These are phyloP conservation scores for Fusarium papillatum DNA, from an alignment of 2,329 filamentous ascomycete genomes.

Conservation along the genomic window DNA sequence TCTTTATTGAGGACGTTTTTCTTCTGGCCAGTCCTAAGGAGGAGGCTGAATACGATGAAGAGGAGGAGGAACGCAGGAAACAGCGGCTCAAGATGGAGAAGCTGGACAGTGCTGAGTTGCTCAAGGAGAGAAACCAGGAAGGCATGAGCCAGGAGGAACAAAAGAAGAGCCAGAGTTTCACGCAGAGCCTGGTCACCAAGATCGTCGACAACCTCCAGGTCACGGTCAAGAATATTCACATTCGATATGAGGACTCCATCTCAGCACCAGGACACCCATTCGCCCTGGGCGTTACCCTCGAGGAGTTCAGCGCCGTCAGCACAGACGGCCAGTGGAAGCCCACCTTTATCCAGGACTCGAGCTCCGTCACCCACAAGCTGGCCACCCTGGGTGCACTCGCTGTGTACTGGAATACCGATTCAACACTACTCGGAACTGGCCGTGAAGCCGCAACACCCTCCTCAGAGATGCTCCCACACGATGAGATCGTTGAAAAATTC, in stretches of 20 bases:
- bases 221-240: conserved; percentile 97
- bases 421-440: conserved; percentile 84
- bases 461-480: conserved; percentile 75
- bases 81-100: conserved; percentile 99
- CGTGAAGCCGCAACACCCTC: conserved; percentile 68
- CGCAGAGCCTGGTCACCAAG: conserved; percentile 92
- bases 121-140: conserved; percentile 93
- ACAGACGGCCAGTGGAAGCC: conserved; percentile 96
- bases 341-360: conserved; percentile 93
- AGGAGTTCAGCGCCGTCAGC: conserved; percentile 97
- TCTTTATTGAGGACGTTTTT: conserved; percentile 97
- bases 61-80: conserved; percentile 88
- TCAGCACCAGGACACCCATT: conserved; percentile 96
- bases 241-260: conserved; percentile 98
- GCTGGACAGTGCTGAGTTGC: conserved; percentile 93
- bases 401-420: conserved; percentile 98
- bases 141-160: conserved; percentile 96
- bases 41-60: conserved; percentile 92
- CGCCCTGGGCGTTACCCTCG: conserved; percentile 89
- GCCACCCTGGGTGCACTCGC: conserved; percentile 91
- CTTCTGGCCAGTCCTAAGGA: conserved; percentile 95
- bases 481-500: conserved; percentile 83
- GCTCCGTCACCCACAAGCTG: conserved; percentile 89
- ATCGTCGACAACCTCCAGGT: conserved; percentile 99
- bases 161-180: conserved; percentile 98